Evolutionary conservation across 805 yeast species (phyloP).

Genomic region (Starmerella stigmatis): DNA sequence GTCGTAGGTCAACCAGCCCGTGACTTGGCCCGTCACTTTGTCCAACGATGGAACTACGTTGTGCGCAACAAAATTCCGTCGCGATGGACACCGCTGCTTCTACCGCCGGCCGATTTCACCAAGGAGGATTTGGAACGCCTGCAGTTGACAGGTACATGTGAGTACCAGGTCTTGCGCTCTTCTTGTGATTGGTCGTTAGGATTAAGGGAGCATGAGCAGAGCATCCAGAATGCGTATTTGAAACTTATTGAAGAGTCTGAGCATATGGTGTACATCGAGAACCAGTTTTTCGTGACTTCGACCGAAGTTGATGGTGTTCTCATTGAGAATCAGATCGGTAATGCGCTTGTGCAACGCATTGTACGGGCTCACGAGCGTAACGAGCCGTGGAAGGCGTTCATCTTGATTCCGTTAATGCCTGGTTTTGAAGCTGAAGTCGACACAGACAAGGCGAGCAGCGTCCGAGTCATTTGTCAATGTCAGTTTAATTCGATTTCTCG

Average conservation of each 20-base stretch:
- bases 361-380: slow-evolving; percentile 73
- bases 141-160: slow-evolving; percentile 72
- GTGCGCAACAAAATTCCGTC: slow-evolving; percentile 91
- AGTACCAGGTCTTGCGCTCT: slow-evolving; percentile 79
- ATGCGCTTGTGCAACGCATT: slow-evolving; percentile 94
- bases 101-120: slow-evolving; percentile 86
- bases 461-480: slow-evolving; percentile 91
- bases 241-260: slow-evolving; percentile 84
- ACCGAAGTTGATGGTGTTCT: slow-evolving; percentile 65
- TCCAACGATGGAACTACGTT: slow-evolving; percentile 93
- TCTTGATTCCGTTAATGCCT: slow-evolving; percentile 92
- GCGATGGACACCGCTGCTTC: slow-evolving; percentile 76
- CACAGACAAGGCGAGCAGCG: slow-evolving; percentile 86
- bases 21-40: slow-evolving; percentile 86
- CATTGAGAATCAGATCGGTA: slow-evolving; percentile 82
- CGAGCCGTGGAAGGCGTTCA: slow-evolving; percentile 78
- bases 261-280: slow-evolving; percentile 88
- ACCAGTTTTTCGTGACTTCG: slow-evolving; percentile 90
- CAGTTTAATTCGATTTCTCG: slow-evolving; percentile 88
- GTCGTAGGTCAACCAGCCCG: slow-evolving; percentile 90
- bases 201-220: slow-evolving; percentile 67
- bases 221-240: slow-evolving; percentile 86
- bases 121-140: slow-evolving; percentile 54
- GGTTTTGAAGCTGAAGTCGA: slow-evolving; percentile 93
- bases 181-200: slow-evolving; percentile 93